These are phyloP conservation scores for Pythium apleroticum DNA, from an alignment of 352 stramenopile species.

Conservation along the genomic window DNA sequence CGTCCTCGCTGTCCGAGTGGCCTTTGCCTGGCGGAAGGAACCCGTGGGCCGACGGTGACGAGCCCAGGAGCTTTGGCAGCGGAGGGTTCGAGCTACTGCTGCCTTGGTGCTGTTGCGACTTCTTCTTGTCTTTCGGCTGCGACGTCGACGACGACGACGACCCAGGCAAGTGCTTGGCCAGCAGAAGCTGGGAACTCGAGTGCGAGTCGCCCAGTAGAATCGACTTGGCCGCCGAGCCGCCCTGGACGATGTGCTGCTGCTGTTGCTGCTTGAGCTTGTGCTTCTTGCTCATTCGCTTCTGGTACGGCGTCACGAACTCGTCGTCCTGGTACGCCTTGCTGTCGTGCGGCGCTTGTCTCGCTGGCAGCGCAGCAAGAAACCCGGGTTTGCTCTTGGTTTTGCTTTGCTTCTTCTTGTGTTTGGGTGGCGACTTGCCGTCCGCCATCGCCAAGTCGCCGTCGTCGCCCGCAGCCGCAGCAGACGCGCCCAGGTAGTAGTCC, in stretches of 20 bases:
- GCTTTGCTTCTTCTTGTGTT: slow-evolving; percentile 36
- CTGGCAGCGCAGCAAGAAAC: slow-evolving; percentile 10
- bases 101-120: slow-evolving; percentile 29
- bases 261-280: slow-evolving; percentile 43
- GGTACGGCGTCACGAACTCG: slow-evolving; percentile 41
- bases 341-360: neutral
- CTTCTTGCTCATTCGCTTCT: slow-evolving; percentile 51
- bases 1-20: slow-evolving; percentile 30
- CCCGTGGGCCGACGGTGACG: slow-evolving; percentile 35
- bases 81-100: slow-evolving; percentile 35
- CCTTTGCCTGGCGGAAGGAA: slow-evolving; percentile 4
- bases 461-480: slow-evolving; percentile 7
- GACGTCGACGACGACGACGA: slow-evolving; percentile 3
- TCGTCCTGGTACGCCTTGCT: slow-evolving; percentile 26
- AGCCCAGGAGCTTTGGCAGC: slow-evolving; percentile 43
- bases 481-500: slow-evolving; percentile 58
- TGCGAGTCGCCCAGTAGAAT: slow-evolving; percentile 48
- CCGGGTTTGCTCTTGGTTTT: slow-evolving; percentile 28
- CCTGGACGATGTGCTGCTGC: slow-evolving; percentile 25
- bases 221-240: slow-evolving; percentile 38
- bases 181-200: slow-evolving; percentile 25
- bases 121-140: slow-evolving; percentile 39
- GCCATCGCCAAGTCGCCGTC: slow-evolving; percentile 19
- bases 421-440: slow-evolving; percentile 33
- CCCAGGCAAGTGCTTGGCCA: slow-evolving; percentile 21